Base-by-base conservation (phyloP, 2,329 filamentous ascomycete species). In the Cercospora beticola region DNA sequence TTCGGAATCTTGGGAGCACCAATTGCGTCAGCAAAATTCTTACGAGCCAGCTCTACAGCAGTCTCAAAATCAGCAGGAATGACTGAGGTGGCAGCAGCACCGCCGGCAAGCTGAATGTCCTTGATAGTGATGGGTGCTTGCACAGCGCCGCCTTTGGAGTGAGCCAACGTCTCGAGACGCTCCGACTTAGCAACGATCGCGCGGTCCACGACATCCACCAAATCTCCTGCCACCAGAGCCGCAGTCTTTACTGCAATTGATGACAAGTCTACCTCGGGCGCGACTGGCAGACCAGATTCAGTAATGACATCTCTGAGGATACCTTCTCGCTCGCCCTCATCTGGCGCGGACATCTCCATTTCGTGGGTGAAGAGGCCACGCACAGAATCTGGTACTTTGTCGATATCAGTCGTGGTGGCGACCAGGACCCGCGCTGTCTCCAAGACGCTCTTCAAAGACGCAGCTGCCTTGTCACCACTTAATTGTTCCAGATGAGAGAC, bases 1-100 rank as follows among this genome's bases (percentile, higher is more conserved):
- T 97, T 97, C 6, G 94, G 95, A 70, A 98, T 98, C 85, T 98
- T 98, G 2, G 95, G 95, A 5, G 95, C 95, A 26, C 95, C 95
- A 72, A 99, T 99, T 0, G 94, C 91, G 79, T 98, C 95, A 5
- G 95, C 94, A 78, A 99, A 99, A 81, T 97, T 98, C 85, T 97
- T 97, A 65, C 95, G 89, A 0, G 95, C 95, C 5, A 94, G 93
- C 68, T 98, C 94, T 3, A 99, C 94, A 0, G 95, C 95, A n/a
- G 90, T 82, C 65, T 97, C 93, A 72, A 98, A 94, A 79, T 99
- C 95, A 2, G 86, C 84, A 73, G 92, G 92, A 0, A 89, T 94
- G 10, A 99, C 85, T 63, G 91, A 92, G 30, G 89, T 89, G 5
- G 92, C 91, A 9, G 90, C 86, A 49, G 92, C 86, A 0, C 95